Conservation (phyloP, 1,284 basidiomycete species). For the Apiotrichum gamsii region DNA sequence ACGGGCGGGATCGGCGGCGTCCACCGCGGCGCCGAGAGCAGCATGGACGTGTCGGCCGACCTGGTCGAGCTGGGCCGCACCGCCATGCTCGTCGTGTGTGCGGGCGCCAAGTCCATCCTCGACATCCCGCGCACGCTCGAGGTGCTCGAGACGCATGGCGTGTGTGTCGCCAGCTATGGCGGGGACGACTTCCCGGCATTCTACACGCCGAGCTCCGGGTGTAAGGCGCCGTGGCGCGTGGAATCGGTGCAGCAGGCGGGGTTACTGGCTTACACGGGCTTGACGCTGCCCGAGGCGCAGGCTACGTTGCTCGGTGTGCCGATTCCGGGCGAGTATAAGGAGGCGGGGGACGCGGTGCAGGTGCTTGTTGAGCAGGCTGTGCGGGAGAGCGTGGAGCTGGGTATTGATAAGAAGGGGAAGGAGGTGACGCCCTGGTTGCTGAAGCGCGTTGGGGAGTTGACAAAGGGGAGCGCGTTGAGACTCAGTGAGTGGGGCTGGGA, state of each 20-base stretch:
- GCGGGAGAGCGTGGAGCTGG: slow-evolving; percentile 71
- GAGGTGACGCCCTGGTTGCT: slow-evolving; percentile 95
- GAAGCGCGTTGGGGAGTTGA: slow-evolving; percentile 74
- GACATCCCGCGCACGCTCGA: slow-evolving; percentile 91
- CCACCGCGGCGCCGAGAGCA: slow-evolving; percentile 81
- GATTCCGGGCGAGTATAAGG: slow-evolving; percentile 72
- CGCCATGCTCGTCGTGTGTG: slow-evolving; percentile 77
- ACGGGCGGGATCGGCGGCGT: slow-evolving; percentile 59
- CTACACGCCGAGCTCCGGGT: slow-evolving; percentile 77
- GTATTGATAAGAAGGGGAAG: slow-evolving; percentile 76
- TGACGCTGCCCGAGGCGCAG: slow-evolving; percentile 39
- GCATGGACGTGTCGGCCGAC: slow-evolving; percentile 94
- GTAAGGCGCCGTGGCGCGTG: slow-evolving; percentile 32
- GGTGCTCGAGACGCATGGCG: slow-evolving; percentile 93
- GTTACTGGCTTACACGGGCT: too few species aligned
- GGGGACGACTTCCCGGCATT: slow-evolving; percentile 86
- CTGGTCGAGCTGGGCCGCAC: slow-evolving; percentile 73
- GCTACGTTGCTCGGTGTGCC: slow-evolving; percentile 76
- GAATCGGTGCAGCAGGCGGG: too few species aligned
- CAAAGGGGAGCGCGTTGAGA: slow-evolving; percentile 63
- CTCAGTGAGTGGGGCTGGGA: slow-evolving; percentile 54
- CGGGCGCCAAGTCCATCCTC: slow-evolving; percentile 91
- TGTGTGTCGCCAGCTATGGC: slow-evolving; percentile 79
- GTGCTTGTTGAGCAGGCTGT: slow-evolving; percentile 78
- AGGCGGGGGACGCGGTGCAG: slow-evolving; percentile 65